phyloP scores from a whole-genome alignment of 345 rosid genomes.

The Sapria himalayana region DNA sequence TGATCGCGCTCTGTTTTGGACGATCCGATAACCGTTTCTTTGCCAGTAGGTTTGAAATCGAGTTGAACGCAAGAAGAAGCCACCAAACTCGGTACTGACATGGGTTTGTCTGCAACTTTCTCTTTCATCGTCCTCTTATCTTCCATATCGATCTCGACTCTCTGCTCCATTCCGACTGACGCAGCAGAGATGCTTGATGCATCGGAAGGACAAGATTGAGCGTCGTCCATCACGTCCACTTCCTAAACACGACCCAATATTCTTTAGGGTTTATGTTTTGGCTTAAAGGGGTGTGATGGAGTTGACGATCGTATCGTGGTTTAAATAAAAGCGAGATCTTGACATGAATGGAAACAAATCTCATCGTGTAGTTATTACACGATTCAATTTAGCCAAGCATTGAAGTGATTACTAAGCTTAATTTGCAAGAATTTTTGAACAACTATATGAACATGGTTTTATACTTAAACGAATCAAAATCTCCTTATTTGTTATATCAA shows the following conservation, averaged over 20 bases:
- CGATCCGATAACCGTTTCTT: background rate
- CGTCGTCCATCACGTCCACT: conserved; percentile 6
- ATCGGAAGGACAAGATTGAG: conserved; percentile 6
- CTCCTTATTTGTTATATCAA: too few species aligned
- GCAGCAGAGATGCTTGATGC: conserved; percentile 13
- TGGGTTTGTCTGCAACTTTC: background rate
- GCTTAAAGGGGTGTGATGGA: background rate
- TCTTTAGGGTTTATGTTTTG: background rate
- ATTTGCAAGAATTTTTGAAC: background rate
- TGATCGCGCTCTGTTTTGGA: conserved; percentile 7
- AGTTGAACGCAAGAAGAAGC: conserved; percentile 7
- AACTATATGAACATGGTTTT: background rate
- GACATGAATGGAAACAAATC: conserved; percentile 9
- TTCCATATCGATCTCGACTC: background rate
- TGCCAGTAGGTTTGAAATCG: conserved; percentile 11
- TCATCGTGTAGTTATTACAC: background rate
- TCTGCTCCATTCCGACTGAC: conserved; percentile 2
- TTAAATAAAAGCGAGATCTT: conserved; percentile 7
- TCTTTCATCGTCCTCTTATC: conserved; percentile 6
- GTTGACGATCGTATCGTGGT: conserved; percentile 1
- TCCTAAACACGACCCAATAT: background rate
- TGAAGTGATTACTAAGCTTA: background rate
- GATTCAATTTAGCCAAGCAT: background rate
- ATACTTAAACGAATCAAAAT: background rate
- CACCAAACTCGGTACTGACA: background rate